These are phyloP conservation scores for Pythium guiyangense DNA, from an alignment of 352 stramenopile species.

Conservation along the genomic window DNA sequence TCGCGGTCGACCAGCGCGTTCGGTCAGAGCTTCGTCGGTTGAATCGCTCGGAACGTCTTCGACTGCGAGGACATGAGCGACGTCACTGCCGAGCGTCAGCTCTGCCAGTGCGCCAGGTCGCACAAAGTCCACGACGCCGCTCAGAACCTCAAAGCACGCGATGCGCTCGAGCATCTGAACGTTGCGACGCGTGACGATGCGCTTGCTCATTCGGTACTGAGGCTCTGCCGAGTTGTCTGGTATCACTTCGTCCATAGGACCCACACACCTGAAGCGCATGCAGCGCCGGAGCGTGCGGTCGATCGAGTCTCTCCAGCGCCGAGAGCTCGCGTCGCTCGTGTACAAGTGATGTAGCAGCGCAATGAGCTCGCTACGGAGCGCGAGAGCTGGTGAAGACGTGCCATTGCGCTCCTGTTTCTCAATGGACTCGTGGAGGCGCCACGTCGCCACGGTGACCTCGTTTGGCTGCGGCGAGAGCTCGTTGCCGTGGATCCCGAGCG, in stretches of 20 bases:
- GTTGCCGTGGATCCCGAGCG: slow-evolving; percentile 26
- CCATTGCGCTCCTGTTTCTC: background rate
- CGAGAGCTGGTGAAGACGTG: background rate
- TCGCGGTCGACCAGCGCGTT: background rate
- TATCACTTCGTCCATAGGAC: background rate
- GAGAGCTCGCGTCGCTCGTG: background rate
- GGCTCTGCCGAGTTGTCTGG: too few species aligned
- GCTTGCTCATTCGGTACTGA: slow-evolving; percentile 20
- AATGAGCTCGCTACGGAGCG: slow-evolving; percentile 9
- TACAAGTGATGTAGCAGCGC: slow-evolving; percentile 8
- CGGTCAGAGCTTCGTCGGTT: background rate
- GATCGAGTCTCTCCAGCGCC: slow-evolving; percentile 9
- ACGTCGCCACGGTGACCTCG: slow-evolving; percentile 2
- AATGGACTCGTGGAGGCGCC: slow-evolving; percentile 5
- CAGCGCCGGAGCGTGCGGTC: slow-evolving; percentile 1
- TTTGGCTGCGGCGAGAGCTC: slow-evolving; percentile 16
- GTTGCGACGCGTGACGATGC: slow-evolving; percentile 8
- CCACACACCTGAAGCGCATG: background rate
- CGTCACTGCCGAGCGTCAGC: slow-evolving; percentile 27
- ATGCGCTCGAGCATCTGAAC: slow-evolving; percentile 21
- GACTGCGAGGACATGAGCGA: slow-evolving; percentile 7
- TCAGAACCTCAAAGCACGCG: slow-evolving; percentile 28
- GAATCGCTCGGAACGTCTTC: background rate
- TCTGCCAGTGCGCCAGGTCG: slow-evolving; percentile 26
- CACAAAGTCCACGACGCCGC: slow-evolving; percentile 32